Evolutionary conservation across 2,329 filamentous ascomycete genomes (phyloP), one percentile per base, ranked within the genome.

Genomic region (Pseudogymnoascus sp.): DNA sequence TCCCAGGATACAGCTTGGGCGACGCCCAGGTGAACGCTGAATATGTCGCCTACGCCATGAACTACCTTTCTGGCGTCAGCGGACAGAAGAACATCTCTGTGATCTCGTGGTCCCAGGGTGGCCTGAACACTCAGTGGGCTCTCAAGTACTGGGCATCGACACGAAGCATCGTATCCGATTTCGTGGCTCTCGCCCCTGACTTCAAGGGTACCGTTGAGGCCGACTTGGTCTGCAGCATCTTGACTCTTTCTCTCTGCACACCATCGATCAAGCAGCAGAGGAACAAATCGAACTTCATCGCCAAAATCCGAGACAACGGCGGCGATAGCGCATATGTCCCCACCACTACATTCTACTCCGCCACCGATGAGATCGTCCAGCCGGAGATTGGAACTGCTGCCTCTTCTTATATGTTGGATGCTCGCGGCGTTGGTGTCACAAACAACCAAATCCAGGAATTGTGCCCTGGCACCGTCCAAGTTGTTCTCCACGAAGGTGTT

Each of bases 91-190:
- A 78, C 17, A 71, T 81, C 5, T 72, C 74, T 15, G 72, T 83
- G 17, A 70, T 84, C n/a, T 76, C 75, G 12, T 85, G 79, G 80
- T 83, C 80, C 0, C 81, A 85, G 70, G 82, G 82, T 13, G 79
- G 78, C 58, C 71, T 85, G 2, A 73, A 81, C 63, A 74, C 78
- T 0, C 83, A 85, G 68, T 85, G 82, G 83, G 80, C 79, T 0
- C 73, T 82, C 65, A 84, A 83, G 65, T 84, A 82, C 73, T 84
- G 79, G 79, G 80, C 80, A 0, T 80, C 77, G 1, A 80, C 78
- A 1, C 76, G 77, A 3, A 65, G 64, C 2, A 71, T 73, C 0
- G 75, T 80, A 1, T 74, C 74, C n/a, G 78, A 84, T 68, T 78
- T 82, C 68, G 74, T 85, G 41, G 75, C 79, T 48, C 74, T 84